Evolutionary conservation across 1,139 yeast species (phyloP).

Genomic region (Kodamaea fungicola): DNA sequence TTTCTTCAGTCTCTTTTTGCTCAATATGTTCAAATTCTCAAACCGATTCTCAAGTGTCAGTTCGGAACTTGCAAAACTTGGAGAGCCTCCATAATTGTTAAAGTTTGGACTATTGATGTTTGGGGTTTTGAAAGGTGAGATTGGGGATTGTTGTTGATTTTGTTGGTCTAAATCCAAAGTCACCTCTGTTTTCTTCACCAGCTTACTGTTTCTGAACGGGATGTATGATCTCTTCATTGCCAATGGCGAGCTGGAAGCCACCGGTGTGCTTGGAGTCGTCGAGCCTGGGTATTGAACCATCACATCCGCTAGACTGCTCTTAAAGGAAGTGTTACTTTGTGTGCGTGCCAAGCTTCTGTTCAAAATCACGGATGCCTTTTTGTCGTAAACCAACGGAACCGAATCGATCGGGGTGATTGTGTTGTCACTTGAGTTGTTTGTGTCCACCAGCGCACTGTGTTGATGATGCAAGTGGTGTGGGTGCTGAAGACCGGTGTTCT

Average conservation of each 20-base stretch:
- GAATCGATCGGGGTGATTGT: constrained; percentile 54
- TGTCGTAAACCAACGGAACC: constrained; percentile 77
- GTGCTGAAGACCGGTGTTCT: constrained; percentile 11
- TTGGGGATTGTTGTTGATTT: constrained; percentile 21
- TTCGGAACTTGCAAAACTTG: constrained; percentile 6
- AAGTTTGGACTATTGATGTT: constrained; percentile 3
- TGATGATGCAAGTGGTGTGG: constrained; percentile 22
- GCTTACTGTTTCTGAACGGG: constrained; percentile 40
- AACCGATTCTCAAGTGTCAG: constrained; percentile 13
- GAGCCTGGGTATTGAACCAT: constrained; percentile 20
- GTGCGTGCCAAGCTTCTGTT: constrained; percentile 74
- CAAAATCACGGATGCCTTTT: constrained; percentile 71
- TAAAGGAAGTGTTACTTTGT: constrained; percentile 73
- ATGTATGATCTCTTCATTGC: constrained; percentile 36
- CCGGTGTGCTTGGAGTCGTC: constrained; percentile 5
- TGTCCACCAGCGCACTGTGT: constrained; percentile 51
- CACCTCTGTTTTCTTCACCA: constrained; percentile 9
- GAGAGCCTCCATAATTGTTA: background rate
- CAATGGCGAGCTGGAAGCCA: constrained; percentile 6
- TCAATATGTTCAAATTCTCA: constrained; percentile 21
- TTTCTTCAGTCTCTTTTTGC: constrained; percentile 18
- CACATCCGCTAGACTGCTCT: constrained; percentile 67
- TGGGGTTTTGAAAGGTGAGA: constrained; percentile 11
- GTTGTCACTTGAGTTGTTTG: constrained; percentile 36
- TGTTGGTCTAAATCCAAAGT: constrained; percentile 10